Base-by-base conservation (phyloP, 805 yeast species). In the Yamadazyma kitorensis region DNA sequence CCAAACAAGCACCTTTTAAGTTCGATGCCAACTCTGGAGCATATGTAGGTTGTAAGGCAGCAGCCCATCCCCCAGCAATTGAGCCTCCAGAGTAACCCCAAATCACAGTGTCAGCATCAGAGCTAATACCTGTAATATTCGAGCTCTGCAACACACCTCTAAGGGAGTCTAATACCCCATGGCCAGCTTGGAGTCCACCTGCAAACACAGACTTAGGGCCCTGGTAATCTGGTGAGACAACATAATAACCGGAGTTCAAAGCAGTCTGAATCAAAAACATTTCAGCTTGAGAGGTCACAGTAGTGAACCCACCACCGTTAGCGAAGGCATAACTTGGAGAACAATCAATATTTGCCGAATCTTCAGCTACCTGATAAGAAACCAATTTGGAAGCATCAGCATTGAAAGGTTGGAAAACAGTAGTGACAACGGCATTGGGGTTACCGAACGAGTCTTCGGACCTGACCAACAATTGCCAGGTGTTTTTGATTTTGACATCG, bases 81-180 rank as follows among this genome's bases (percentile, higher is more conserved):
- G 64, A 48, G 6, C 68, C 69, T 11, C 70, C 70, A 4, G 64
- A 57, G 33, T 56, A 64, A 1, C 70, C 70, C 61, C 60, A 59
- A 26, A 63, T 17, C 5, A 40, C 44, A 1, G 46, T 39, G 14
- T 43, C 36, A 4, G 55, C 55, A 30, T 44, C 42, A 5, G 39
- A 12, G 2, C 33, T 24, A 13, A 54, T 26, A 3, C 56, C 54
- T 3, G 57, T 52, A 7, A 36, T 19, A 12, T 45, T 39, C 4
- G 17, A 30, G 24, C 47, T 36, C 5, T 33, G 22, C 23, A 62
- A 41, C 1, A 48, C 41, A 3, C 57, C 68, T 25, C 59, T 34
- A 17, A 63, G 39, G 2, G 59, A 43, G 34, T 63, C 58, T 31
- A 63, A 51, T 0, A 49, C 41, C 7, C 56, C 55, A 4, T 53